Evolutionary conservation across 2,329 filamentous ascomycete genomes (phyloP).

Genomic region (Cercospora citrullina): DNA sequence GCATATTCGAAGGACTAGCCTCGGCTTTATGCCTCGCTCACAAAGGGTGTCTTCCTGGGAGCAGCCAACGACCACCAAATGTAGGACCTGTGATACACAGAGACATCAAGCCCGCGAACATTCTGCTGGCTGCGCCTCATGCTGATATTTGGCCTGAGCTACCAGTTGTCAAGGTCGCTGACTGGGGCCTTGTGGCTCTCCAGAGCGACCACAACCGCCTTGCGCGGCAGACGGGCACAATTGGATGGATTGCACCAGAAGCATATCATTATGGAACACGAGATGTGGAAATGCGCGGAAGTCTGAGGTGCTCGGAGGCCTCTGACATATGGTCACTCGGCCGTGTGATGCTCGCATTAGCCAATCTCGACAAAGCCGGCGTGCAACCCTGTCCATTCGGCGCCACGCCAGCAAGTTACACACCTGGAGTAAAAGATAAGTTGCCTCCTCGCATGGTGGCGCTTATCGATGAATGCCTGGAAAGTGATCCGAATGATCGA

Average conservation of each 20-base stretch:
- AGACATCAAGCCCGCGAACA: constrained; percentile 19
- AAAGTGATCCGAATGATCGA: neutral
- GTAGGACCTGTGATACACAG: constrained; percentile 5
- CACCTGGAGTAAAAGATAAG: neutral
- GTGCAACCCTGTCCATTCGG: neutral
- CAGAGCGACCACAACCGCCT: neutral
- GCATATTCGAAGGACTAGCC: constrained; percentile 15
- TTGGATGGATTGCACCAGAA: constrained; percentile 1
- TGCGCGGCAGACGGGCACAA: neutral
- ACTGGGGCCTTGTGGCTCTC: constrained; percentile 11
- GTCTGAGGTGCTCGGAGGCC: neutral
- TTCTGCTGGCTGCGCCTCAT: constrained; percentile 11
- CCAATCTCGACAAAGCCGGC: neutral
- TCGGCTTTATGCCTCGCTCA: constrained; percentile 14
- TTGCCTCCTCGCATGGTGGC: neutral
- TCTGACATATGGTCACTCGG: constrained; percentile 8
- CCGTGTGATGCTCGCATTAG: constrained; percentile 2
- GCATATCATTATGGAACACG: neutral
- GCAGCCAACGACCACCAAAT: neutral
- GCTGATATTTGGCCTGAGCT: constrained; percentile 3
- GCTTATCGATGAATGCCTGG: neutral
- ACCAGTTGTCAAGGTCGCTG: constrained; percentile 10
- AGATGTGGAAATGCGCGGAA: neutral
- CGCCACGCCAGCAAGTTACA: neutral
- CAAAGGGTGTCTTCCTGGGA: neutral